Percentiles rank a stretch among this genome's conserved stretches.
Conservation (phyloP, 2,329 filamentous ascomycete species). For the Metarhizium album region DNA sequence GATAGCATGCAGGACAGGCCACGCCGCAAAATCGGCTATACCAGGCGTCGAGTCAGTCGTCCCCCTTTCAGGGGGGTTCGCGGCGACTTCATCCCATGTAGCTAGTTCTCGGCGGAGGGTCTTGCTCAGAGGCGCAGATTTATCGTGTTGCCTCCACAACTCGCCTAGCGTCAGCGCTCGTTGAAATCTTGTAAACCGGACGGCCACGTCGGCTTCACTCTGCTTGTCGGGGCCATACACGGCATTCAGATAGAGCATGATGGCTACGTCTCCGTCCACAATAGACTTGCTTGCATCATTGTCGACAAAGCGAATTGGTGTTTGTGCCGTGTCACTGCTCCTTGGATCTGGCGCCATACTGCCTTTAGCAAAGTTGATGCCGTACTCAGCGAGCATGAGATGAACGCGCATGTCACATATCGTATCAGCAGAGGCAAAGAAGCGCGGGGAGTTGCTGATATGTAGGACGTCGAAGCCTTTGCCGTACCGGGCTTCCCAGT, state of each 20-base stretch:
- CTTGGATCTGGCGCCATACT: constrained; percentile 17
- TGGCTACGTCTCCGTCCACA: constrained; percentile 38
- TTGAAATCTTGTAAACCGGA: constrained; percentile 31
- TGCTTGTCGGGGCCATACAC: constrained; percentile 27
- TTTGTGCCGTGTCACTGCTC: constrained; percentile 7
- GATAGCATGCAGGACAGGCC: constrained; percentile 42
- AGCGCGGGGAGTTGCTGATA: constrained; percentile 38
- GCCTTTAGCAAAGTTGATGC: constrained; percentile 36
- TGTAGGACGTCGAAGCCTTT: constrained; percentile 76
- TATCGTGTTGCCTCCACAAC: constrained; percentile 2
- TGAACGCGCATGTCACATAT: constrained; percentile 38
- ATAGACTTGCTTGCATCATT: constrained; percentile 37
- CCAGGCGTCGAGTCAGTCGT: not conserved
- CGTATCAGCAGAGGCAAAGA: constrained; percentile 38
- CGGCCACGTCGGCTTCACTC: constrained; percentile 22
- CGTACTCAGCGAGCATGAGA: constrained; percentile 38
- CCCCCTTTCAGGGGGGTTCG: not conserved
- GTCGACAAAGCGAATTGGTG: constrained; percentile 40
- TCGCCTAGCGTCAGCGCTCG: constrained; percentile 24
- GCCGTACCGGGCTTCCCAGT: constrained; percentile 70
- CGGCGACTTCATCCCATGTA: constrained; percentile 29
- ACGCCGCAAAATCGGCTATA: constrained; percentile 42
- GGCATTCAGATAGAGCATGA: constrained; percentile 51
- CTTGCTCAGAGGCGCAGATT: constrained; percentile 5
- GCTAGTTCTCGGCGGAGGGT: constrained; percentile 23